Conservation (phyloP, 2,329 filamentous ascomycete genomes). For the Metarhizium sp. region DNA sequence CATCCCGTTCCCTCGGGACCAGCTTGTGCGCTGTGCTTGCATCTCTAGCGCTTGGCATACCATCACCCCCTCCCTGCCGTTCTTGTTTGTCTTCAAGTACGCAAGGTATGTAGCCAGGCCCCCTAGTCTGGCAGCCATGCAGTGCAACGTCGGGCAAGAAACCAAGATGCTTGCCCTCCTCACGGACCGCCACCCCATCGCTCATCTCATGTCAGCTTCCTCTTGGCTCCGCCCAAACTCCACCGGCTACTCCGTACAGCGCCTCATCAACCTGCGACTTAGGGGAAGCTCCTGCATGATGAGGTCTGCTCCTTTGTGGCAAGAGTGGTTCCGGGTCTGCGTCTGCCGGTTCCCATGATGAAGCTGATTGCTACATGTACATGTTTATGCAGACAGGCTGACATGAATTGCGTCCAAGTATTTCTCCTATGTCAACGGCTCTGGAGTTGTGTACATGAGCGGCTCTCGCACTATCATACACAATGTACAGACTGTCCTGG, state of each 20-base stretch:
- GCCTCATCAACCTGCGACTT: not conserved
- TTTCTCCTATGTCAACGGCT: too few relatives aligned
- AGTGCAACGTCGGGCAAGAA: slow-evolving; percentile 10
- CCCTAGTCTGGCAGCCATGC: slow-evolving; percentile 1
- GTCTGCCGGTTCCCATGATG: too few relatives aligned
- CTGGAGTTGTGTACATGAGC: too few relatives aligned
- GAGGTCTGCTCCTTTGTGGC: not conserved
- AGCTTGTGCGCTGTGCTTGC: slow-evolving; percentile 5
- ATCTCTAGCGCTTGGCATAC: slow-evolving; percentile 1
- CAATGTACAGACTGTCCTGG: too few relatives aligned
- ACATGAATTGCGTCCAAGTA: not conserved
- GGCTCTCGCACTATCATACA: too few relatives aligned
- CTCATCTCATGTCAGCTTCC: slow-evolving; percentile 11
- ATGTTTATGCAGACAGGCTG: not conserved
- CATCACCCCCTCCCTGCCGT: not conserved
- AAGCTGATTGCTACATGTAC: not conserved
- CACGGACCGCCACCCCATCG: slow-evolving; percentile 6
- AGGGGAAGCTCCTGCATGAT: not conserved
- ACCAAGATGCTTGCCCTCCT: slow-evolving; percentile 5
- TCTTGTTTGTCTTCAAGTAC: not conserved
- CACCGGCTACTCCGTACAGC: not conserved
- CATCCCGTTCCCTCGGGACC: slow-evolving; percentile 9
- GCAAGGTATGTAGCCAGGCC: not conserved
- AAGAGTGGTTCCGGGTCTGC: too few relatives aligned
- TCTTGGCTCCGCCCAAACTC: not conserved